Evolutionary conservation across 2,329 filamentous ascomycete species (phyloP).

Genomic region (Teratosphaeria nubilosa): DNA sequence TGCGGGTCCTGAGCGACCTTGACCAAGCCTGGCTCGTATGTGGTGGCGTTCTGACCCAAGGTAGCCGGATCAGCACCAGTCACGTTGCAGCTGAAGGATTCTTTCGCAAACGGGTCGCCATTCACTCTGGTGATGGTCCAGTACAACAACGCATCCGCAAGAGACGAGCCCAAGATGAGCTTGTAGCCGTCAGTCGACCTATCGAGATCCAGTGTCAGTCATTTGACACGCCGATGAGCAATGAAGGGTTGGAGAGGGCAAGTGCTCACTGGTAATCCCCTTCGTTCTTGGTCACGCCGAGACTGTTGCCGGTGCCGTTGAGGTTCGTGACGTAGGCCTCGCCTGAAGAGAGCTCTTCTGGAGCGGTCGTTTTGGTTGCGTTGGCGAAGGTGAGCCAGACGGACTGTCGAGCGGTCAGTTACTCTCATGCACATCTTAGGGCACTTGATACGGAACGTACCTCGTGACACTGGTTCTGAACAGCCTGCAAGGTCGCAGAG

Average conservation of each 20-base stretch:
- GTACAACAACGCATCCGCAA: slow-evolving; percentile 14
- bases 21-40: background rate
- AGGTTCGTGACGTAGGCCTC: slow-evolving; percentile 13
- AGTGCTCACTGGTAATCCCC: slow-evolving; percentile 11
- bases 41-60: slow-evolving; percentile 4
- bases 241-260: background rate
- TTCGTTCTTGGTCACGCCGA: slow-evolving; percentile 19
- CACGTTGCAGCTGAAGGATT: slow-evolving; percentile 14
- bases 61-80: slow-evolving; percentile 1
- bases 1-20: background rate
- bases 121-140: slow-evolving; percentile 19
- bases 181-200: slow-evolving; percentile 13
- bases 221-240: background rate
- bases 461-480: slow-evolving; percentile 2
- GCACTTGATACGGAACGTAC: slow-evolving; percentile 4
- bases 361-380: slow-evolving; percentile 8
- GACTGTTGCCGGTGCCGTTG: slow-evolving; percentile 20
- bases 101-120: slow-evolving; percentile 17
- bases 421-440: slow-evolving; percentile 10
- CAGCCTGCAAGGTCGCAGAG: slow-evolving; percentile 4
- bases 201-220: background rate
- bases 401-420: slow-evolving; percentile 13
- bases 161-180: slow-evolving; percentile 18
- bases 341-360: slow-evolving; percentile 10
- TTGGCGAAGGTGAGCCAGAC: slow-evolving; percentile 20